Base-by-base conservation (phyloP, 108 stramenopile genomes). In the Schizochytrium sp. region DNA sequence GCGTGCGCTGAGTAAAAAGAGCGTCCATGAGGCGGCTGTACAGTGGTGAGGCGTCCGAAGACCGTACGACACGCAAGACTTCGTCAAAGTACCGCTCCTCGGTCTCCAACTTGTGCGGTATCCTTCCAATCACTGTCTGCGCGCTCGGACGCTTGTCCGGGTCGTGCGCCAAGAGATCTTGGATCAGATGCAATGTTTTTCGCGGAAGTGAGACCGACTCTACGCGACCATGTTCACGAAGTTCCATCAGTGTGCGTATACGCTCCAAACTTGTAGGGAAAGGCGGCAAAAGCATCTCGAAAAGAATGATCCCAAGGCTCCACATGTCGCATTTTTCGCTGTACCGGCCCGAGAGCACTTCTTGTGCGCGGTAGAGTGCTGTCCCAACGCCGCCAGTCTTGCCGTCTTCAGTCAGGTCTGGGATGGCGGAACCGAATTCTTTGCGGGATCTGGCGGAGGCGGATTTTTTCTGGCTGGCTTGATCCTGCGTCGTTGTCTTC, bases 331-430 rank as follows among this genome's bases (percentile, higher is more conserved):
- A 96, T 51, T 95, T 93, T 44, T 93, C 92, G 57, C 95, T 96
- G 92, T 99, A 99, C 5, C 91, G 58, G 45, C 93, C 93, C 14
- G 88, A 88, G 28, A 96, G 90, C 93, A 97, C 97, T 91, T 99
- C 98, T 5, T 97, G 97, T 43, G 97, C 95, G 19, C 96, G 96
- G 89, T 99, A 99, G n/a, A 95, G 93, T 8, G 96, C 95, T 21
- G 98, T 99, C 0, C 98, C 98, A 47, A 99, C 95, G 12, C 98
- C 98, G 6, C 91, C 94, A 0, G 97, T 97, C 72, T 96, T 96
- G 25, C 95, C 63, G 41, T 18, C 18, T 10, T 69, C 14, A 10
- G 25, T 69, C 21, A 41, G 25, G 14, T 69, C 63, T 6, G 25
- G 21, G 10, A 41, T 8, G 10, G 63, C 25, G 8, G 14, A 6